phyloP scores from a whole-genome alignment of 1,284 basidiomycete species.

The Marasmius sp. region DNA sequence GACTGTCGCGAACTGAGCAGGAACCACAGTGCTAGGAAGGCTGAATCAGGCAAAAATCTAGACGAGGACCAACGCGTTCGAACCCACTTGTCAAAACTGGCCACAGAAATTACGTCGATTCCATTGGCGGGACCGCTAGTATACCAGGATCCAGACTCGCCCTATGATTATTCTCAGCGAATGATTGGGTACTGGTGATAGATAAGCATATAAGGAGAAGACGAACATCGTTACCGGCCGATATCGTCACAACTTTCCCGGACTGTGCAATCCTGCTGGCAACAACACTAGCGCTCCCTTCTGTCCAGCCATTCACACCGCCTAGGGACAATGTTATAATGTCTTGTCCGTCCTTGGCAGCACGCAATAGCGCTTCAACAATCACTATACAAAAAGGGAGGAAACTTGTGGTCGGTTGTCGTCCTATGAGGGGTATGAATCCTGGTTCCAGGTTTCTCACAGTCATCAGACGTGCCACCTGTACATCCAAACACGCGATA shows the following conservation, averaged over 20 bases:
- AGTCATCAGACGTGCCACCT: slow-evolving; percentile 44
- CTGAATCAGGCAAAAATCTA: not conserved
- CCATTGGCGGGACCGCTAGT: slow-evolving; percentile 48
- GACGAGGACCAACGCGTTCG: not conserved
- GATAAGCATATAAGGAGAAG: not conserved
- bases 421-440: slow-evolving; percentile 14
- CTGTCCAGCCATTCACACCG: slow-evolving; percentile 60
- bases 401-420: not conserved
- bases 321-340: slow-evolving; percentile 67
- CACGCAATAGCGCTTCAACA: slow-evolving; percentile 47
- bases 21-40: slow-evolving; percentile 34
- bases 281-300: slow-evolving; percentile 51
- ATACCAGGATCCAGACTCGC: slow-evolving; percentile 49
- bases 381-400: slow-evolving; percentile 35
- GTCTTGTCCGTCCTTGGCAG: slow-evolving; percentile 51
- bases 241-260: slow-evolving; percentile 56
- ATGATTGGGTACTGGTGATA: not conserved
- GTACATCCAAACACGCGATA: slow-evolving; percentile 15
- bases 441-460: slow-evolving; percentile 28
- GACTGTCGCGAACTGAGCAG: slow-evolving; percentile 41
- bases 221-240: slow-evolving; percentile 38
- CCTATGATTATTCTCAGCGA: slow-evolving; percentile 6
- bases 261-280: slow-evolving; percentile 49
- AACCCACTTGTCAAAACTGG: slow-evolving; percentile 47
- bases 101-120: slow-evolving; percentile 47